Conservation (phyloP, 164 flowering plant genomes). For the Chimonanthus praecox region DNA sequence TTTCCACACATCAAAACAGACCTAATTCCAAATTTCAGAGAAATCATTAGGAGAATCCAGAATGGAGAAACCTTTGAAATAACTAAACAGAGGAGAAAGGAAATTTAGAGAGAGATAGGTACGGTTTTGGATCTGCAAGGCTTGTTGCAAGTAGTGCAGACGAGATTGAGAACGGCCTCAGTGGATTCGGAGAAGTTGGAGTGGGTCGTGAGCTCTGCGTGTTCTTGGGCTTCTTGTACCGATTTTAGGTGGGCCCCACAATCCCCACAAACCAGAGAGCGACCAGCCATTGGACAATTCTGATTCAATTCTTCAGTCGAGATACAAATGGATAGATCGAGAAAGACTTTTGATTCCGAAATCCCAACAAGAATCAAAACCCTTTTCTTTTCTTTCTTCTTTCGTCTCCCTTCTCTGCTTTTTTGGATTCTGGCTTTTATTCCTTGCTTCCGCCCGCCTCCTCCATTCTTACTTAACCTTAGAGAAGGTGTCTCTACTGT, state of each 20-base stretch:
- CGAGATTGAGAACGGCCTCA: conserved; percentile 86
- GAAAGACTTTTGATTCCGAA: not conserved
- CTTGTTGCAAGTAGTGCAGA: conserved; percentile 76
- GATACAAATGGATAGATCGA: not conserved
- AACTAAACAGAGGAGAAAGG: not conserved
- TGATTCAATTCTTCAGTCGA: not conserved
- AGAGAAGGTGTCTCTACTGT: too few relatives aligned
- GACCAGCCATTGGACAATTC: conserved; percentile 60
- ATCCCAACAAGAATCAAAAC: too few relatives aligned
- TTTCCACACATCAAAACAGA: too few relatives aligned
- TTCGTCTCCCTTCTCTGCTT: too few relatives aligned
- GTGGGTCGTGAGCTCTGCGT: conserved; percentile 93
- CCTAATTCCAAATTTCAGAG: too few relatives aligned
- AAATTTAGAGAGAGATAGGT: not conserved
- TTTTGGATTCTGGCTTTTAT: too few relatives aligned
- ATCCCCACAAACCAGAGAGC: conserved; percentile 85
- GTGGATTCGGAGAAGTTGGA: conserved; percentile 90
- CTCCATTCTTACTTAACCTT: too few relatives aligned
- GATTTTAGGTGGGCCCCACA: conserved; percentile 78
- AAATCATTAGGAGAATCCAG: not conserved
- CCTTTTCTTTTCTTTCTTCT: too few relatives aligned
- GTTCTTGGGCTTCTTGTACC: conserved; percentile 90
- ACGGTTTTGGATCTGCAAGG: conserved; percentile 96
- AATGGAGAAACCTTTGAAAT: not conserved
- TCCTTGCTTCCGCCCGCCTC: too few relatives aligned